Base-by-base conservation (phyloP, 2,329 filamentous ascomycete species). In the Aspergillus japonicus region DNA sequence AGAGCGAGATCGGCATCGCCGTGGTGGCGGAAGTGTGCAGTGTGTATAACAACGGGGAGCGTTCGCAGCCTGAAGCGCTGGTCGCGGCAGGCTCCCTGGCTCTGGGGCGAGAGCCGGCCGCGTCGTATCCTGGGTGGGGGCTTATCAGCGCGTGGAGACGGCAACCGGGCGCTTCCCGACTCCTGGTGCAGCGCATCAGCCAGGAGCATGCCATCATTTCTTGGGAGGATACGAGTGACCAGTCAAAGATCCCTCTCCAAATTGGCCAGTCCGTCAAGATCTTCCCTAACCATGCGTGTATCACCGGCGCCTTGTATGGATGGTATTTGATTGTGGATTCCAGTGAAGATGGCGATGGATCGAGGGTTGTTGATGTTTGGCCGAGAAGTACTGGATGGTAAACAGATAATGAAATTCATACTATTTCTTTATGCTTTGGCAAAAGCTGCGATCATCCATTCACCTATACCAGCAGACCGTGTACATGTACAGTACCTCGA, bases 261-360 rank as follows among this genome's bases (percentile, higher is more conserved):
- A 78, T 91, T 33, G 90, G 90, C 0, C 84, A 91, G 69, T 85
- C 86, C 68, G 75, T 93, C 26, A 80, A 86, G 59, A 78, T 94
- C 7, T 93, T 88, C 86, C 90, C 90, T 0, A 94, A 94, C 67
- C 91, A 95, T 76, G 86, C 90, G 39, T 95, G 91, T 71, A 88
- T 94, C 66, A 85, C 90, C 1, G 87, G 89, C 0, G 87, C 87
- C 0, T 84, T 85, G 29, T 90, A 88, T 75, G 86, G 83, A 1
- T 91, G 86, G 82, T 95, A 92, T 75, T 77, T 92, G 21, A 78
- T 94, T 35, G 85, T 93, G 2, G 90, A 94, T 73, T 86, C 85
- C 29, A 79, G 82, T 51, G 63, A 73, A 16, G 75, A 79, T 55
- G 82, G 80, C 0, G 78, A 79, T 23, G 82, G 85, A 65, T 81